Evolutionary conservation across 768 basidiomycete genomes (phyloP).

Genomic region (Podaxis rugospora): DNA sequence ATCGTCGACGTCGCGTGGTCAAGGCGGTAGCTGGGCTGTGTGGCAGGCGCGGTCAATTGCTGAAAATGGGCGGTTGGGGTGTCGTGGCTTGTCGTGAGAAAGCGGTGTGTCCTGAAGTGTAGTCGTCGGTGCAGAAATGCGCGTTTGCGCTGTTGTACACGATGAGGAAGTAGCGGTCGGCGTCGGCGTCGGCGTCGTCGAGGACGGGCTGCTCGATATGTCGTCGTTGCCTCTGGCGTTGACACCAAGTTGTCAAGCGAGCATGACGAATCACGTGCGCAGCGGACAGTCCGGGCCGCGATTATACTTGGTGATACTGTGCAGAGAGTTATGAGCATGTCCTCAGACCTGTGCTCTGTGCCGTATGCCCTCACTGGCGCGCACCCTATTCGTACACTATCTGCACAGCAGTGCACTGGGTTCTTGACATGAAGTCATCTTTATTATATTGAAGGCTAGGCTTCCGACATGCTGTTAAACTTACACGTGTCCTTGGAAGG

Average conservation of each 20-base stretch:
- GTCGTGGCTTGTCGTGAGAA: not conserved
- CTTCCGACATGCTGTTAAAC: not conserved
- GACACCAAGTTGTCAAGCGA: not conserved
- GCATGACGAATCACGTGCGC: no score
- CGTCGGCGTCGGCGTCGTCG: not conserved
- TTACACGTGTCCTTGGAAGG: not conserved
- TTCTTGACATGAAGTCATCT: not conserved
- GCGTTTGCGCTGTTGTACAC: not conserved
- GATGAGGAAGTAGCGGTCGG: not conserved
- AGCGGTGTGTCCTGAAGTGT: not conserved
- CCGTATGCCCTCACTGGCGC: not conserved
- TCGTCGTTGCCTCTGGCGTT: not conserved
- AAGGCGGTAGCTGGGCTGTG: not conserved
- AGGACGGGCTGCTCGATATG: not conserved
- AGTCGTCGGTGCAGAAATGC: not conserved
- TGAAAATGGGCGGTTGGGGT: not conserved
- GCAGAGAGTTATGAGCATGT: not conserved
- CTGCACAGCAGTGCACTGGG: not conserved
- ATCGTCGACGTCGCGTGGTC: slow-evolving; percentile 3
- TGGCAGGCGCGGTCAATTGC: not conserved
- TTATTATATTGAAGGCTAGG: not conserved
- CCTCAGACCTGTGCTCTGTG: not conserved
- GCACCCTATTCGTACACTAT: not conserved
- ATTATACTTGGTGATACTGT: no score
- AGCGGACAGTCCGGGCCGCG: no score